Percentiles rank a stretch among this genome's conserved stretches.
Evolutionary conservation across 2,329 filamentous ascomycete species (phyloP).

Genomic region (Penicillium sclerotigenum): DNA sequence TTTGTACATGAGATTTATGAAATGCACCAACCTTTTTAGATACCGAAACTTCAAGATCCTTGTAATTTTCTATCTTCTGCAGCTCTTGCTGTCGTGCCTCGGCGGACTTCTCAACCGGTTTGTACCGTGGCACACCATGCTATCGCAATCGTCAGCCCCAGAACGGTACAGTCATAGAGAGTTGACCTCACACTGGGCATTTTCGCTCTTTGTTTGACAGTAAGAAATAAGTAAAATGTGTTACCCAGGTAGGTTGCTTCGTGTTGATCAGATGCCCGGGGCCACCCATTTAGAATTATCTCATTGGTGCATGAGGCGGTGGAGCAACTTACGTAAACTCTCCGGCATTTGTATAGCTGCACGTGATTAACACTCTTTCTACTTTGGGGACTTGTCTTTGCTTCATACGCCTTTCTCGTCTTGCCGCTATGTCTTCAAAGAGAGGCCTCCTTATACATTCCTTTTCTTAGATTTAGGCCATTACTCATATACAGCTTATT

Average conservation of each 20-base stretch:
- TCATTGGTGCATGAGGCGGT: not conserved
- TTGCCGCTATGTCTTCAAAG: not conserved
- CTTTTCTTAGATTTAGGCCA: constrained; percentile 10
- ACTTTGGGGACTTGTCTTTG: constrained; percentile 1
- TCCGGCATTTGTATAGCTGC: not conserved
- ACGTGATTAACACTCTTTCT: constrained; percentile 13
- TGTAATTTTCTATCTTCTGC: constrained; percentile 73
- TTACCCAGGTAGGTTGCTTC: not conserved
- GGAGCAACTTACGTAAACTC: not conserved
- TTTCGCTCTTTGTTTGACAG: not conserved
- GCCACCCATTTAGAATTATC: not conserved
- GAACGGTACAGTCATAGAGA: constrained; percentile 6
- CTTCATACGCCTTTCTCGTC: not conserved
- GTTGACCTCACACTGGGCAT: constrained; percentile 5
- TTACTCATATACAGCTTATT: constrained; percentile 1
- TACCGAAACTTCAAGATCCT: constrained; percentile 65
- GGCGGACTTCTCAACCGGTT: constrained; percentile 60
- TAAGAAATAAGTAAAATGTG: not conserved
- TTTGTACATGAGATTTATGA: not conserved
- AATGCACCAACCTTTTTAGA: constrained; percentile 58
- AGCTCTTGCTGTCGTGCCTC: constrained; percentile 69
- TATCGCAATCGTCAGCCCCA: constrained; percentile 42
- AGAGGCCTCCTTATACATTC: constrained; percentile 15
- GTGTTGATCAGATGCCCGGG: not conserved
- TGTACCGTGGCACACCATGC: constrained; percentile 78